Base-by-base conservation (phyloP, 352 stramenopile genomes). In the Phytophthora aleatoria region DNA sequence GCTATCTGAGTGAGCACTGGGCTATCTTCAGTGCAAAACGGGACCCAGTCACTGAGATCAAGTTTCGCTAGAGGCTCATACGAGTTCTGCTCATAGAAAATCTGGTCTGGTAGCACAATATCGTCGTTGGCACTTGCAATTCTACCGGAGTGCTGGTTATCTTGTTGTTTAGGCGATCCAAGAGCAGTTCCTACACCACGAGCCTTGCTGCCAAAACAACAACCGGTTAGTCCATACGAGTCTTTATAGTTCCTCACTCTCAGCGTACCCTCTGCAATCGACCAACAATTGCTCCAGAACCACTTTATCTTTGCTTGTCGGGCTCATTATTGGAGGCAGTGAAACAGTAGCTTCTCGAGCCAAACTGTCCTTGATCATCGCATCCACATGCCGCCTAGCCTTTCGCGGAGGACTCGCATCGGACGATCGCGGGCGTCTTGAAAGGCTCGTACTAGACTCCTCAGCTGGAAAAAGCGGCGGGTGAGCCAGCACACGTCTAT, bases 11-110 rank as follows among this genome's bases (percentile, higher is more conserved):
- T n/a, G 3, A 74, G 20, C 5, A 79, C 53, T 0, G 48, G 26
- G 15, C 56, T 77, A 12, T 53, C 51, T 16, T 71, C 54, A 2
- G 20, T 53, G 26, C 71, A 87, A 16, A 90, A 77, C 28, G 61
- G 45, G 1, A 64, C 72, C 81, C 81, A 92, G 47, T 81, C 76
- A 16, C 73, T 83, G 26, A 92, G 47, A 60, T 83, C 74, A 5
- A 92, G 52, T 16, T 52, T 62, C 7, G 30, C 48, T 1, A 86
- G 62, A 0, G 74, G 74, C 13, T 66, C 48, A 42, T 73, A 79
- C 4, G 81, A 90, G 28, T 92, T 87, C 5, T 65, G 33, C 31
- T 79, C 69, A 36, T 75, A 92, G 51, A 92, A 92, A 13, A 90
- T 42, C 11, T 64, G 43, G 38, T 88, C 72, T 0, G 81, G 83